Percentiles rank a stretch among this genome's conserved stretches.
These are phyloP conservation scores for Ramalina peruviana DNA, from an alignment of 495 filamentous ascomycete genomes.

Conservation along the genomic window DNA sequence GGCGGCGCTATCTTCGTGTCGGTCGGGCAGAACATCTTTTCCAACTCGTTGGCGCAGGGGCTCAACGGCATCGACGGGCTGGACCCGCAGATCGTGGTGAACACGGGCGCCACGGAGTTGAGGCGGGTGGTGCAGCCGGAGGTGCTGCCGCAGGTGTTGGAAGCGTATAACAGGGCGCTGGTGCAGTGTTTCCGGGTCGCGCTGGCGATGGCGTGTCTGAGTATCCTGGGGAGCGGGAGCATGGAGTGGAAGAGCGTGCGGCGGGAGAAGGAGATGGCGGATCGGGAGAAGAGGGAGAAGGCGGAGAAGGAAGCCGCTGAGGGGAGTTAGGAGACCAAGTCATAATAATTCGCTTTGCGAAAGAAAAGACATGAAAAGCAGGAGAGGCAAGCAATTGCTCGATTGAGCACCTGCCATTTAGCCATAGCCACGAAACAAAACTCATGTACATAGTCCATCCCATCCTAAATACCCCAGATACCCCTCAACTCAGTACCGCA, in stretches of 20 bases:
- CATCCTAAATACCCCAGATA: no score
- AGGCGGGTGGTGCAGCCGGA: slow-evolving; percentile 26
- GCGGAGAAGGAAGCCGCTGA: not conserved
- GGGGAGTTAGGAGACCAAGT: not conserved
- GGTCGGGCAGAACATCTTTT: slow-evolving; percentile 49
- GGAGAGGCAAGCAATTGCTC: no score
- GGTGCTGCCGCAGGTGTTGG: slow-evolving; percentile 27
- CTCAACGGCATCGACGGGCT: slow-evolving; percentile 32
- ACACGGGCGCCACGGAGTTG: slow-evolving; percentile 44
- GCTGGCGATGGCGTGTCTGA: slow-evolving; percentile 38
- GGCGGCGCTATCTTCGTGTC: slow-evolving; percentile 54
- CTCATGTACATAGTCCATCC: no score
- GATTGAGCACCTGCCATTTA: no score
- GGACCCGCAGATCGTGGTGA: slow-evolving; percentile 32
- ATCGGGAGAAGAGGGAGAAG: slow-evolving; percentile 6
- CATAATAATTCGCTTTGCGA: not conserved
- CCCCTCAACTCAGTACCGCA: no score
- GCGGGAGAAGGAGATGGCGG: slow-evolving; percentile 16
- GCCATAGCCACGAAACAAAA: no score
- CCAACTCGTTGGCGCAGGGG: slow-evolving; percentile 39
- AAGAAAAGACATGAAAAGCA: not conserved
- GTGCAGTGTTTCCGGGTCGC: slow-evolving; percentile 37
- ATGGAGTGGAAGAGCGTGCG: slow-evolving; percentile 54
- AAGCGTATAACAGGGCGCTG: slow-evolving; percentile 45
- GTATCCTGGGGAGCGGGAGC: slow-evolving; percentile 33